These are phyloP conservation scores for Fagus crenata DNA, from an alignment of 306 rosid species.

Conservation along the genomic window DNA sequence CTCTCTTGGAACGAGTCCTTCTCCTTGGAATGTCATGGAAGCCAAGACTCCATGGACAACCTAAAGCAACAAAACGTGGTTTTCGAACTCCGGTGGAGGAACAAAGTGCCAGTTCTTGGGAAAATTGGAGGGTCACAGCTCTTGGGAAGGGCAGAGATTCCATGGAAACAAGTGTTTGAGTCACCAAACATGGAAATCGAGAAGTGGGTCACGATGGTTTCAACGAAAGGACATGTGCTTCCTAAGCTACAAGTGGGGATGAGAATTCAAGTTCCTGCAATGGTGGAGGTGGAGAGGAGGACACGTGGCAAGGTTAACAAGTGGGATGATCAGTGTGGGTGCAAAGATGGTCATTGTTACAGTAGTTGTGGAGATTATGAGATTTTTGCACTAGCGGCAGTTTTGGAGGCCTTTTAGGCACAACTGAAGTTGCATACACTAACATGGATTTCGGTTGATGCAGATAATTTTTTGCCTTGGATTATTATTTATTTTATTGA, in stretches of 20 bases:
- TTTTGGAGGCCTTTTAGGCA: slow-evolving; percentile 52
- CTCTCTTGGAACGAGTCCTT: slow-evolving; percentile 69
- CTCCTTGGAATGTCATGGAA: slow-evolving; percentile 63
- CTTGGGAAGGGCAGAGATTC: slow-evolving; percentile 61
- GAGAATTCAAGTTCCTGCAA: slow-evolving; percentile 28
- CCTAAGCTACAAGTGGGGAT: slow-evolving; percentile 57
- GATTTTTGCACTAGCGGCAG: slow-evolving; percentile 52
- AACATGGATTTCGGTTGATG: background rate
- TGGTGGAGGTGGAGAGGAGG: slow-evolving; percentile 24
- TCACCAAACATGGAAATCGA: slow-evolving; percentile 62
- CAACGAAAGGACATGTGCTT: slow-evolving; percentile 14
- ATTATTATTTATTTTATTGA: background rate
- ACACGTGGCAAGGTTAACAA: slow-evolving; percentile 23
- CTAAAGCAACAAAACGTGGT: slow-evolving; percentile 55
- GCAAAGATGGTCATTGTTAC: slow-evolving; percentile 47
- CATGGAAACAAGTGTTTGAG: slow-evolving; percentile 59
- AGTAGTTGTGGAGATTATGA: slow-evolving; percentile 49
- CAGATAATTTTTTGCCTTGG: background rate
- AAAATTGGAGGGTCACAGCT: slow-evolving; percentile 54
- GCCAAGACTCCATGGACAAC: slow-evolving; percentile 38
- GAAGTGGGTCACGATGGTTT: slow-evolving; percentile 57
- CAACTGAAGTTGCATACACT: background rate
- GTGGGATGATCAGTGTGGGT: slow-evolving; percentile 57
- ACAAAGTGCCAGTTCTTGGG: slow-evolving; percentile 32
- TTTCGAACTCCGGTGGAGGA: slow-evolving; percentile 68